phyloP scores from a whole-genome alignment of 108 stramenopile genomes.

The Fistulifera solaris region DNA sequence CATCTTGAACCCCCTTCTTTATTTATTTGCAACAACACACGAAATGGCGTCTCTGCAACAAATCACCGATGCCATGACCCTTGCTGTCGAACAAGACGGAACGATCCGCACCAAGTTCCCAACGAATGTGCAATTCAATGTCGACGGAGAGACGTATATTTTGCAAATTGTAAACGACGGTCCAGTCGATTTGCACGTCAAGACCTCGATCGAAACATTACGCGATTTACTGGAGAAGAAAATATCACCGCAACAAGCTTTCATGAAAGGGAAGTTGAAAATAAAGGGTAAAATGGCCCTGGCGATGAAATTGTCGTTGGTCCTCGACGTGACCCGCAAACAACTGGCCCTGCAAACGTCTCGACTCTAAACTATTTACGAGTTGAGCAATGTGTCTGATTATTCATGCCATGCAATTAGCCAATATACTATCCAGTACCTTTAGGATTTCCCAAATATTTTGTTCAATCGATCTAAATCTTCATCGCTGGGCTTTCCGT shows the following conservation, averaged over 20 bases:
- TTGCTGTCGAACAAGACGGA: no score
- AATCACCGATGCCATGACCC: no score
- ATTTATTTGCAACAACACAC: no score
- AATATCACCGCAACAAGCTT: constrained; percentile 44
- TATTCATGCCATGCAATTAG: no score
- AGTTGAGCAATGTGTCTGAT: no score
- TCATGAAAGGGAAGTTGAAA: constrained; percentile 52
- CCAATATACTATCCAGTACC: constrained; percentile 1
- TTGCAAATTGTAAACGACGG: neutral
- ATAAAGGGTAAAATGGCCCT: constrained; percentile 80
- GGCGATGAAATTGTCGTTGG: constrained; percentile 69
- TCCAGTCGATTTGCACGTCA: constrained; percentile 24
- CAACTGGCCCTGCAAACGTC: constrained; percentile 5
- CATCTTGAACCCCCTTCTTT: no score
- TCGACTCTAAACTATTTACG: constrained; percentile 2
- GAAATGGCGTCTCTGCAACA: no score
- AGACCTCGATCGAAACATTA: constrained; percentile 16
- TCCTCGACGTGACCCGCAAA: constrained; percentile 62
- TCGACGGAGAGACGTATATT: no score
- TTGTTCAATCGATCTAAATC: constrained; percentile 14
- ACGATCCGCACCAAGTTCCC: no score
- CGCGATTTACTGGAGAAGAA: constrained; percentile 33
- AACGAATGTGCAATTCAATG: no score
- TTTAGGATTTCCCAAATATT: constrained; percentile 13
- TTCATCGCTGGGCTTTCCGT: neutral